Base-by-base conservation (phyloP, 2,329 filamentous ascomycete genomes). In the Hypoxylon sp. region DNA sequence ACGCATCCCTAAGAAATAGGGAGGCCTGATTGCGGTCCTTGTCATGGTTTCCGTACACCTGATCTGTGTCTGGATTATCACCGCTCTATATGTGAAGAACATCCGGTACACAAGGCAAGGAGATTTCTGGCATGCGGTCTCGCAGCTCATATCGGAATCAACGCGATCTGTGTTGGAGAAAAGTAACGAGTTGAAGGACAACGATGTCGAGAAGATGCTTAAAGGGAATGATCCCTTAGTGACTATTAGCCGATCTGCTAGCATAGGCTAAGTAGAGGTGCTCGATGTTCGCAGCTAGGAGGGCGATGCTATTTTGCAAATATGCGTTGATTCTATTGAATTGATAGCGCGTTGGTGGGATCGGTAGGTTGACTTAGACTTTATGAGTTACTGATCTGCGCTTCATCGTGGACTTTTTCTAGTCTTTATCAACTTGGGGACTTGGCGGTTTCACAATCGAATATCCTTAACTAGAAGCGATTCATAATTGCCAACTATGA, bases 81-180 rank as follows among this genome's bases (percentile, higher is more conserved):
- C 56, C 10, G 13, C 10, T 24, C 42, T 60, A 11, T 65, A 54
- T 37, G 24, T 56, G 10, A 55, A 4, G 27, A 54, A 61, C 7
- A 50, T 51, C 11, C 35, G 50, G 4, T 65, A 60, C 11, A 50
- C 39, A 2, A 58, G 62, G n/a, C 48, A 61, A 35, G 62, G 62
- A n/a, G 29, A 56, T 32, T 47, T 55, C 42, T 61, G 50, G 62
- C 62, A 65, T 35, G 35, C 56, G 19, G 42, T 61, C 15, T 52
- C 47, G n/a, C 54, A 65, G 54, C 54, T 65, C 15, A 29, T 59
- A 10, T 44, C 62, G 29, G 47, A 31, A 7, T 17, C 37, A 13
- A 59, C 44, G 17, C n/a, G n/a, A 17, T 19, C 24, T 6, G n/a
- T 53, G 8, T 42, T 65, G 29, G 13, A 44, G 48, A 32, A 58